Evolutionary conservation across 495 filamentous ascomycete genomes (phyloP), one percentile per base, ranked within the genome.

Genomic region (Aspergillus sparsus): DNA sequence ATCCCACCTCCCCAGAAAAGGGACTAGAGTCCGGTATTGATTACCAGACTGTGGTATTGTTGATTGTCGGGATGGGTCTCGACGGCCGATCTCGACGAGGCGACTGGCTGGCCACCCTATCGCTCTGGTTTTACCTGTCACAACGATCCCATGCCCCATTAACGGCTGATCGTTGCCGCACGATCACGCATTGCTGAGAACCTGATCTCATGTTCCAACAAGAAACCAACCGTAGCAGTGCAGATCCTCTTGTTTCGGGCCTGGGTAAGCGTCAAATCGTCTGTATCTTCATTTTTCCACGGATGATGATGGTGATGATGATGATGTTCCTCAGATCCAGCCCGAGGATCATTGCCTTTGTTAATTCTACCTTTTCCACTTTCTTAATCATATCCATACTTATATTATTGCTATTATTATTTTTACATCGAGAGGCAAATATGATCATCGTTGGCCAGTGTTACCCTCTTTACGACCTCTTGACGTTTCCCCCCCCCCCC

Each of bases 101-200:
- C 31, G 54, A 39, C 50, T 46, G n/a, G n/a, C n/a, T n/a, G n/a
- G n/a, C n/a, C n/a, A n/a, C n/a, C n/a, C n/a, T n/a, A n/a, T n/a
- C 54, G 49, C 41, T 39, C 52, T 54, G 58, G 62, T 64, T 58
- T 65, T 63, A 69, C 64, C 67, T 69, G 67, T 69, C 67, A 69
- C 62, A 70, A 67, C 61, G 58, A 70, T 62, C 63, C 62, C 57
- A 70, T 49, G 66, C 66, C 65, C 65, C 68, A 64, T 71, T 61
- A 71, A 71, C 68, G 66, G 68, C 64, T 66, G 68, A 68, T 71
- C 66, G 68, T 66, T 71, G 62, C 63, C 64, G 66, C 66, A 66
- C 64, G 66, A 66, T 66, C 66, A 65, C 53, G 57, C 61, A 56
- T 45, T 60, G 55, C 60, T 57, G 60, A 64, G 61, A 64, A 66